phyloP scores from a whole-genome alignment of 345 rosid genomes.

The Syzygium aromaticum region DNA sequence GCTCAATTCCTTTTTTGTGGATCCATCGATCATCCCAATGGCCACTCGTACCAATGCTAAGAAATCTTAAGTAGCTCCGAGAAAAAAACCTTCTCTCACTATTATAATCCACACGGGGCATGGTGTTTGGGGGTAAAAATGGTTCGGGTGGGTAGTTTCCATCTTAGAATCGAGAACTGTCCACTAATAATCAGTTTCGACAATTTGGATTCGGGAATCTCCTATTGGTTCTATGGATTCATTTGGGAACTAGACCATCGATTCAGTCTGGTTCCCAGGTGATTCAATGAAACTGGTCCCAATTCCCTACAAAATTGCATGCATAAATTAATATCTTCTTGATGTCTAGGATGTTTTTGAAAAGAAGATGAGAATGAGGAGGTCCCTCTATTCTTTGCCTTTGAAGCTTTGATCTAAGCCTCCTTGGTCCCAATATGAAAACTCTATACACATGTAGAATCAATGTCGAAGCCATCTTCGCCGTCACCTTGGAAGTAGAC shows the following conservation, averaged over 20 bases:
- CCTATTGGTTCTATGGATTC: no score
- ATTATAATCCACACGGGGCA: neutral
- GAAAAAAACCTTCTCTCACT: fast-evolving
- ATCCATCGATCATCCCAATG: no score
- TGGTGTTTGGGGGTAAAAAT: no score
- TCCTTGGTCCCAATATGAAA: constrained; percentile 15
- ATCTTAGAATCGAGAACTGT: no score
- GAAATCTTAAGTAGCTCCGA: neutral
- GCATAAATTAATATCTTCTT: neutral
- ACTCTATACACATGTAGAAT: neutral
- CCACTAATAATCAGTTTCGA: no score
- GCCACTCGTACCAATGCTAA: neutral
- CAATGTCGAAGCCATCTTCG: neutral
- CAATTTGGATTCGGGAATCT: neutral
- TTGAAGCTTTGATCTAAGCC: constrained; percentile 10
- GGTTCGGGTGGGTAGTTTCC: no score
- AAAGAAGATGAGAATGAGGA: constrained; percentile 20
- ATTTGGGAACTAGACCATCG: fast-evolving
- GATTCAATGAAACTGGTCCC: fast-evolving
- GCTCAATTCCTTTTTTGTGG: no score
- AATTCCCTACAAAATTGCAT: neutral
- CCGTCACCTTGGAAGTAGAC: no score
- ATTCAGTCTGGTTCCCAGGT: neutral
- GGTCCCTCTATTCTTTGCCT: constrained; percentile 37
- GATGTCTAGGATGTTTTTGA: constrained; percentile 32